Percentiles rank a stretch among this genome's conserved stretches.
These are phyloP conservation scores for Candida sanyiensis DNA, from an alignment of 805 yeast genomes.

Conservation along the genomic window DNA sequence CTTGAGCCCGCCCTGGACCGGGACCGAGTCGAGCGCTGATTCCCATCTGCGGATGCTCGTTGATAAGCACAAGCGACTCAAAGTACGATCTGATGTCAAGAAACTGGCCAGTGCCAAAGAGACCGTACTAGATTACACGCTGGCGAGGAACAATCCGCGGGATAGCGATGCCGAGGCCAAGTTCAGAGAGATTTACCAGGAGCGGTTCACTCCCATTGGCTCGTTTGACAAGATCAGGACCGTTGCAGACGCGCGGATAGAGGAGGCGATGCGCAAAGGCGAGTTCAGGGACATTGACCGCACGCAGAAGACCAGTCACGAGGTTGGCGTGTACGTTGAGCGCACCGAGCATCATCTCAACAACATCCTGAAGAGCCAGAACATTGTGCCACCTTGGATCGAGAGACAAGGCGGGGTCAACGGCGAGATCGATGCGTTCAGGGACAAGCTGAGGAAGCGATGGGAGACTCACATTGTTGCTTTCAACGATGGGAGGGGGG, in stretches of 20 bases:
- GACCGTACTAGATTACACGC: constrained; percentile 51
- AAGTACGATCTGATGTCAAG: constrained; percentile 23
- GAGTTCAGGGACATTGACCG: constrained; percentile 58
- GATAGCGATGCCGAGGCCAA: constrained; percentile 35
- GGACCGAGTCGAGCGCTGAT: constrained; percentile 44
- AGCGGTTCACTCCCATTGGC: constrained; percentile 43
- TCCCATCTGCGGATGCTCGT: constrained; percentile 48
- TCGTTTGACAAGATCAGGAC: constrained; percentile 45
- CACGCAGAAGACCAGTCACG: constrained; percentile 50
- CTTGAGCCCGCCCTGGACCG: constrained; percentile 51
- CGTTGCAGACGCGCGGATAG: constrained; percentile 70
- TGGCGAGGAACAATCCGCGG: constrained; percentile 30
- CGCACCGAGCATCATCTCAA: constrained; percentile 75
- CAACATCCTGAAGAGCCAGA: constrained; percentile 68
- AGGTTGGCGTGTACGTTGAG: constrained; percentile 53
- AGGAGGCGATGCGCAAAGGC: constrained; percentile 67
- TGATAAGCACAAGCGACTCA: constrained; percentile 42
- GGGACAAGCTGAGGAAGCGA: constrained; percentile 37
- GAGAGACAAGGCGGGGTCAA: constrained; percentile 64
- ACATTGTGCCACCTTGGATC: constrained; percentile 85
- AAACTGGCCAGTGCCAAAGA: constrained; percentile 61
- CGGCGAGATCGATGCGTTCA: constrained; percentile 39
- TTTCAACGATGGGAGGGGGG: constrained; percentile 10
- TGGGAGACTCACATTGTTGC: constrained; percentile 29
- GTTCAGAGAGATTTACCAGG: constrained; percentile 57